These are phyloP conservation scores for Zostera marina DNA, from an alignment of 116 monocot species.

Conservation along the genomic window DNA sequence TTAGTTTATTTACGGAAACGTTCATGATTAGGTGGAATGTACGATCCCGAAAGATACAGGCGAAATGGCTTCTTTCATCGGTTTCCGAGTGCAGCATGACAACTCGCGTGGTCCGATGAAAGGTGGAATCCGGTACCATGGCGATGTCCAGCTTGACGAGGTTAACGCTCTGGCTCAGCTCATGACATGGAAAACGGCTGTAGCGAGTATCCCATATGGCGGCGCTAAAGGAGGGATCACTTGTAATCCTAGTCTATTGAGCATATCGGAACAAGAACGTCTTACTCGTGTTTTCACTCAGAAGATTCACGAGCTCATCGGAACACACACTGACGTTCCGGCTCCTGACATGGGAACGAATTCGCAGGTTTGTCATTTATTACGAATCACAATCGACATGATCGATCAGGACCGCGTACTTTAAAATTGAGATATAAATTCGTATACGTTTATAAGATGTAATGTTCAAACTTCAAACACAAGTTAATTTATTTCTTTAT, in stretches of 20 bases:
- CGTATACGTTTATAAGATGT: too few species aligned
- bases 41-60: constrained; percentile 80
- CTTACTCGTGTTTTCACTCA: constrained; percentile 86
- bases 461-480: too few species aligned
- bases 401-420: too few species aligned
- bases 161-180: constrained; percentile 89
- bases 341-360: constrained; percentile 98
- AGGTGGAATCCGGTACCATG: constrained; percentile 72
- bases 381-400: too few species aligned
- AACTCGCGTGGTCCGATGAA: constrained; percentile 80
- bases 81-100: constrained; percentile 81
- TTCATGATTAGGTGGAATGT: constrained; percentile 83
- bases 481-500: too few species aligned
- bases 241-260: constrained; percentile 58
- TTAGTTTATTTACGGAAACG: too few species aligned
- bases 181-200: constrained; percentile 98
- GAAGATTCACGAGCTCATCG: constrained; percentile 86
- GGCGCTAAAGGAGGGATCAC: constrained; percentile 94
- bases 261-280: constrained; percentile 70
- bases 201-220: constrained; percentile 77
- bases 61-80: constrained; percentile 48
- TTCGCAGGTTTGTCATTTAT: constrained; percentile 39
- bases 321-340: constrained; percentile 70
- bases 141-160: constrained; percentile 88
- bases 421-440: too few species aligned